phyloP scores from a whole-genome alignment of 371 early-diverging fungal species.

The Blastocladiella emersonii region DNA sequence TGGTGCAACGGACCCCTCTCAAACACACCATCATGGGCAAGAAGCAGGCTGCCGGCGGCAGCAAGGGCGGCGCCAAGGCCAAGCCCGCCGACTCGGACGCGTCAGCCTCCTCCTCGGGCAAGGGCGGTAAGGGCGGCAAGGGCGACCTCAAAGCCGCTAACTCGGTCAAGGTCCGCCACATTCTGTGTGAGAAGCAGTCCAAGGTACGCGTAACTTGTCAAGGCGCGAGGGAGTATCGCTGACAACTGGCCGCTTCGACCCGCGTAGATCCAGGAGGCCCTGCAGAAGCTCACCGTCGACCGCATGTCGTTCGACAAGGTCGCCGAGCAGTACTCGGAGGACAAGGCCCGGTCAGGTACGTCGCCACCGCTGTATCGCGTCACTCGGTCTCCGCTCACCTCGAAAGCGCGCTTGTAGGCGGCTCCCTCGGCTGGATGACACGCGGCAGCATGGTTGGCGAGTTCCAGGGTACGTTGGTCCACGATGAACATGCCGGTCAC shows the following conservation, averaged over 20 bases:
- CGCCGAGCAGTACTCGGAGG: constrained; percentile 10
- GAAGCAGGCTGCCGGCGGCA: too few relatives aligned
- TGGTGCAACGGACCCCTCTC: too few relatives aligned
- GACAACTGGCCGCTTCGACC: not conserved
- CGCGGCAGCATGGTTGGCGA: constrained; percentile 11
- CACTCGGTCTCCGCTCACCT: too few relatives aligned
- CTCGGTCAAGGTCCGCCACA: not conserved
- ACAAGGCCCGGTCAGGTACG: constrained; percentile 8
- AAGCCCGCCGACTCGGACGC: too few relatives aligned
- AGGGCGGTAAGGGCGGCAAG: not conserved
- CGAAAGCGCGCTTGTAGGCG: not conserved
- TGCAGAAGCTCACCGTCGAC: constrained; percentile 7
- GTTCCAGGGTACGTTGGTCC: constrained; percentile 8
- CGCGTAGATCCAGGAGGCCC: constrained; percentile 5
- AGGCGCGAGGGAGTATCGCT: not conserved
- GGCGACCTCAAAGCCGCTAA: not conserved
- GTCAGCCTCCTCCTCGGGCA: not conserved
- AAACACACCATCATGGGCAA: too few relatives aligned
- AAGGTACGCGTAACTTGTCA: not conserved
- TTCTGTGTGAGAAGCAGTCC: constrained; percentile 4
- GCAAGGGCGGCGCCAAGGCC: too few relatives aligned
- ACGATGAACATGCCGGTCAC: not conserved
- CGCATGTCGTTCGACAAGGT: constrained; percentile 8
- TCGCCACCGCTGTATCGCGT: too few relatives aligned
- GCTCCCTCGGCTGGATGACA: constrained; percentile 10